phyloP scores from a whole-genome alignment of 768 basidiomycete genomes.

The Peribolospora baueri region DNA sequence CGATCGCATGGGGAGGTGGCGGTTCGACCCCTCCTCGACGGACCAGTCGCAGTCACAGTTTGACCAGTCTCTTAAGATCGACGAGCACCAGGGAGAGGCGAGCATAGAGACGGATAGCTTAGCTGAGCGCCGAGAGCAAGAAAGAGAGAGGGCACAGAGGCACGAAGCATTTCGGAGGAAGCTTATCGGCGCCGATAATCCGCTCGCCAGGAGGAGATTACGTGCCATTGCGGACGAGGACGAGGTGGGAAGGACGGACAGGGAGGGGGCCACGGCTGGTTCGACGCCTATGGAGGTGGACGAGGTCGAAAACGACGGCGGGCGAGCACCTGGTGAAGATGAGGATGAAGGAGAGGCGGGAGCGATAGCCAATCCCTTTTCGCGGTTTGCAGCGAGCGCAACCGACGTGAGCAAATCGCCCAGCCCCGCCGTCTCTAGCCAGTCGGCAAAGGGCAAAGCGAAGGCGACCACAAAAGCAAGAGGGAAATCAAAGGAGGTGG shows the following conservation, averaged over 20 bases:
- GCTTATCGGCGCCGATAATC: not conserved
- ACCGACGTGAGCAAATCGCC: not conserved
- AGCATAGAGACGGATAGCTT: too few relatives aligned
- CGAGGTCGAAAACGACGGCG: constrained; percentile 8
- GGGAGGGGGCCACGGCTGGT: not conserved
- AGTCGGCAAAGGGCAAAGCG: constrained; percentile 6
- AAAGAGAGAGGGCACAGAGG: too few relatives aligned
- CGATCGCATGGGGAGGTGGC: too few relatives aligned
- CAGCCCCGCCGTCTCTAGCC: constrained; percentile 9
- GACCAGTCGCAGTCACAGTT: too few relatives aligned
- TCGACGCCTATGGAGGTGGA: not conserved
- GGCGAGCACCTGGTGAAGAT: not conserved
- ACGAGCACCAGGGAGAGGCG: too few relatives aligned
- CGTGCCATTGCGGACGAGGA: constrained; percentile 10
- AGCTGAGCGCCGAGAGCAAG: too few relatives aligned
- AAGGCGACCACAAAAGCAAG: constrained; percentile 2
- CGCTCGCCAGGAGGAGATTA: constrained; percentile 10
- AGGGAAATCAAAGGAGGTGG: constrained; percentile 16
- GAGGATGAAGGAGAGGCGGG: constrained; percentile 13
- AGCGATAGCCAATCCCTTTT: constrained; percentile 7
- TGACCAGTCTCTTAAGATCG: too few relatives aligned
- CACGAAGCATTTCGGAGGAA: not conserved
- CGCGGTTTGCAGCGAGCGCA: constrained; percentile 3
- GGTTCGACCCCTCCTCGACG: too few relatives aligned
- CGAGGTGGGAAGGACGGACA: constrained; percentile 2